These are phyloP conservation scores for Candida patagonica DNA, from an alignment of 805 yeast genomes.

Conservation along the genomic window DNA sequence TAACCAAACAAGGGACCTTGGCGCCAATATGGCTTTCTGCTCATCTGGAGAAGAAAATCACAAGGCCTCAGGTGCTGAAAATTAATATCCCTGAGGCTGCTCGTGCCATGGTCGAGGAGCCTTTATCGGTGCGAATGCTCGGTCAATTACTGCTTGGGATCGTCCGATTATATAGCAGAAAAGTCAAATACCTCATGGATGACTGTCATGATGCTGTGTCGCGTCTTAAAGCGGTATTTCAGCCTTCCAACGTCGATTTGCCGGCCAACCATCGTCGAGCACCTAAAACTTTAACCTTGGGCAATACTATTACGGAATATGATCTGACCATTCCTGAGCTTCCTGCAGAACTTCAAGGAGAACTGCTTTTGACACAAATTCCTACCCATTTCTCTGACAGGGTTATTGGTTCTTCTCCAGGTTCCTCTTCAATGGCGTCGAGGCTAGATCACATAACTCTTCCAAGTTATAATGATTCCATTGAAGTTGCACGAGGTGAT, in stretches of 20 bases:
- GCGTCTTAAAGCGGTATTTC: slow-evolving; percentile 49
- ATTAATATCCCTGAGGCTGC: slow-evolving; percentile 64
- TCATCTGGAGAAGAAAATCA: slow-evolving; percentile 67
- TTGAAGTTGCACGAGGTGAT: slow-evolving; percentile 55
- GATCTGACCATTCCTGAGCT: slow-evolving; percentile 66
- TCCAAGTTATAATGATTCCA: slow-evolving; percentile 39
- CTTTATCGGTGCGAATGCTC: slow-evolving; percentile 67
- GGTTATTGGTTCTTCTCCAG: not conserved
- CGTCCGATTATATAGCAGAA: slow-evolving; percentile 75
- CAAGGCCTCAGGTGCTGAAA: slow-evolving; percentile 61
- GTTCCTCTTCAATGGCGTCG: not conserved
- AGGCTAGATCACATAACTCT: slow-evolving; percentile 5
- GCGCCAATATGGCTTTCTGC: slow-evolving; percentile 93
- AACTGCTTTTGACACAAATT: not conserved
- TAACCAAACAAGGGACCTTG: slow-evolving; percentile 69
- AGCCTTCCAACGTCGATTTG: slow-evolving; percentile 38
- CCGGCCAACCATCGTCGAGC: slow-evolving; percentile 17
- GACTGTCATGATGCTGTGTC: slow-evolving; percentile 73
- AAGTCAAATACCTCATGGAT: slow-evolving; percentile 72
- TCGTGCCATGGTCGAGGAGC: slow-evolving; percentile 45
- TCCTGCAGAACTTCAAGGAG: slow-evolving; percentile 24
- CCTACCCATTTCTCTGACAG: not conserved
- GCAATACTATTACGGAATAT: slow-evolving; percentile 70
- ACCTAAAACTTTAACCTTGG: slow-evolving; percentile 42
- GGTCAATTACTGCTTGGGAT: slow-evolving; percentile 84